Conservation (phyloP, 2,329 filamentous ascomycete genomes). For the Aspergillus aculeatus region DNA sequence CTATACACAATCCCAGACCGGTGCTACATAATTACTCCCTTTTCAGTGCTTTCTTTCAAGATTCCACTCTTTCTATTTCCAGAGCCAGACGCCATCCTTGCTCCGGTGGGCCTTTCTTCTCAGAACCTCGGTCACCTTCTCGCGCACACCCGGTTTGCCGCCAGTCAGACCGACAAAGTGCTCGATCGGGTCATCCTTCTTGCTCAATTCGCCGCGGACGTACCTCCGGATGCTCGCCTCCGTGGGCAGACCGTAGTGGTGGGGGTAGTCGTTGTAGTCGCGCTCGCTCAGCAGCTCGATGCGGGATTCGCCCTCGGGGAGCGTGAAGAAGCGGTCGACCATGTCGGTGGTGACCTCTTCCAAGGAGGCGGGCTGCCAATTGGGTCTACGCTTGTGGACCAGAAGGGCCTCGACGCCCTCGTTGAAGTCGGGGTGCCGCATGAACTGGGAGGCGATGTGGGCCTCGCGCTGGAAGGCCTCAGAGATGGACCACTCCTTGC, state of each 20-base stretch:
- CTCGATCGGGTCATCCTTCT: conserved; percentile 59
- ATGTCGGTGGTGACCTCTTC: conserved; percentile 61
- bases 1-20: not conserved
- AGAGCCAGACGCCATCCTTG: not conserved
- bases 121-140: conserved; percentile 69
- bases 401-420: conserved; percentile 85
- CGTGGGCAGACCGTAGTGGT: conserved; percentile 68
- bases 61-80: not conserved
- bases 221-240: conserved; percentile 57
- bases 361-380: conserved; percentile 74
- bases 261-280: conserved; percentile 73
- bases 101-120: conserved; percentile 39
- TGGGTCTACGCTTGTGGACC: conserved; percentile 67
- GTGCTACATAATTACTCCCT: not conserved
- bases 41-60: not conserved
- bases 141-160: conserved; percentile 66
- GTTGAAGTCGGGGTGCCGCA: conserved; percentile 85
- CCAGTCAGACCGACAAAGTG: conserved; percentile 61
- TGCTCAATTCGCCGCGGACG: conserved; percentile 45
- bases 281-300: conserved; percentile 61
- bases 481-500: conserved; percentile 72
- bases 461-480: conserved; percentile 85
- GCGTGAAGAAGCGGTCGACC: conserved; percentile 69
- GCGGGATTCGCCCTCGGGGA: conserved; percentile 44
- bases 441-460: conserved; percentile 80